phyloP scores from a whole-genome alignment of 2,329 filamentous ascomycete genomes.

The Bimuria novae-zelandiae region DNA sequence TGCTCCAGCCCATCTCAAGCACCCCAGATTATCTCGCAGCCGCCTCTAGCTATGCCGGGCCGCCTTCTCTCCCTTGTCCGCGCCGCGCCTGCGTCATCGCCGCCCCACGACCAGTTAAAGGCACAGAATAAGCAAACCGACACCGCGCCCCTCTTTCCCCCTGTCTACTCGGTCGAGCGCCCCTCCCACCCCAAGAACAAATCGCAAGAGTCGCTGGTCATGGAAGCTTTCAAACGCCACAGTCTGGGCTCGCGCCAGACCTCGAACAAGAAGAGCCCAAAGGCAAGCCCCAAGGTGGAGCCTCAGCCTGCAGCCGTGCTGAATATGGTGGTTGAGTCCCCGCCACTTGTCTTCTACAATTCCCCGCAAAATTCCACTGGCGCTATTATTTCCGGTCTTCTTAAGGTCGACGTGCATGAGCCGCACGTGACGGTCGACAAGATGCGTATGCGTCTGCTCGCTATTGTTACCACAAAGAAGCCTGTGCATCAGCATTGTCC shows the following conservation, averaged over 20 bases:
- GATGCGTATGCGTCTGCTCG: conserved; percentile 73
- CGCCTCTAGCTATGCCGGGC: conserved; percentile 37
- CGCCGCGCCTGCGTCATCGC: conserved; percentile 38
- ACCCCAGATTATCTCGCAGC: conserved; percentile 32
- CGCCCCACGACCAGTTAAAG: conserved; percentile 26
- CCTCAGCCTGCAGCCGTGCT: conserved; percentile 56
- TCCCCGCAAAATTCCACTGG: conserved; percentile 75
- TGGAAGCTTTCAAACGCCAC: conserved; percentile 48
- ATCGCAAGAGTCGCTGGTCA: conserved; percentile 43
- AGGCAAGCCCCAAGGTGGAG: conserved; percentile 39
- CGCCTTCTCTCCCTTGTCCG: conserved; percentile 41
- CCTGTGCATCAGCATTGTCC: conserved; percentile 79
- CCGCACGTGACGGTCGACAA: conserved; percentile 67
- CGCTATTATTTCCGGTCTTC: conserved; percentile 81
- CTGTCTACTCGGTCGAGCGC: conserved; percentile 41
- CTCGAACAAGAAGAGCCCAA: conserved; percentile 42
- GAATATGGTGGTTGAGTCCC: conserved; percentile 76
- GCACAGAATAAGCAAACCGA: conserved; percentile 21
- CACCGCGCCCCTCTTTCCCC: conserved; percentile 35
- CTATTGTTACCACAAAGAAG: conserved; percentile 76
- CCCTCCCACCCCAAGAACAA: conserved; percentile 33
- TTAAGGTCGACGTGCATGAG: conserved; percentile 74
- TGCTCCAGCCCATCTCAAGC: conserved; percentile 20
- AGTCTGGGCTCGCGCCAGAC: conserved; percentile 29
- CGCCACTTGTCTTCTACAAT: conserved; percentile 84